phyloP scores from a whole-genome alignment of 164 flowering plant genomes.

The Piper betle region DNA sequence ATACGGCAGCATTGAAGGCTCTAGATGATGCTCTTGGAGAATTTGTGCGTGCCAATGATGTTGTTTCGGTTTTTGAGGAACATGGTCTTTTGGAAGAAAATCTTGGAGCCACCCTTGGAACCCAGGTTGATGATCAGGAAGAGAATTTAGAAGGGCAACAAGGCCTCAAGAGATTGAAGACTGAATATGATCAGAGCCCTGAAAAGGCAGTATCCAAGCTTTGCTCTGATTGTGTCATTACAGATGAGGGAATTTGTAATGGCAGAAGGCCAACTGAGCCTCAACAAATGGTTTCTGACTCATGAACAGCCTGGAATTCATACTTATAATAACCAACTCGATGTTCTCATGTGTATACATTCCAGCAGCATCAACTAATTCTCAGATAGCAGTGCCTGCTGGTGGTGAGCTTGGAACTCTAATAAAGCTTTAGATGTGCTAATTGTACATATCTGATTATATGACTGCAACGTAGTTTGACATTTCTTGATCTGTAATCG shows the following conservation, averaged over 20 bases:
- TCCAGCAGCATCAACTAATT: no score
- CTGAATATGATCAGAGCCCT: neutral
- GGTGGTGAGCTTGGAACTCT: no score
- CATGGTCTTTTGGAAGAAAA: neutral
- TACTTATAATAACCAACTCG: no score
- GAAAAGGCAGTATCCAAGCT: neutral
- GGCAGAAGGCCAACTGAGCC: neutral
- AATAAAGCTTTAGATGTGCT: no score
- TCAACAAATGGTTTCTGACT: neutral
- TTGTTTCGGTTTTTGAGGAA: neutral
- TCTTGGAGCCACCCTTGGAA: neutral
- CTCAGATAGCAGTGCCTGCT: no score
- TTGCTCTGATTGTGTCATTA: neutral
- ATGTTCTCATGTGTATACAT: no score
- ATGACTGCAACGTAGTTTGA: no score
- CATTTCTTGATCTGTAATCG: no score
- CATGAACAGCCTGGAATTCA: no score
- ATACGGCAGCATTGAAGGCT: constrained; percentile 33
- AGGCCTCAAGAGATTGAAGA: constrained; percentile 1
- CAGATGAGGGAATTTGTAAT: neutral
- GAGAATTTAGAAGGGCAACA: neutral
- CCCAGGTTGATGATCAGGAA: neutral
- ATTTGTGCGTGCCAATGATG: constrained; percentile 2
- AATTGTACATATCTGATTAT: no score
- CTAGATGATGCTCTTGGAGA: constrained; percentile 9